Conservation (phyloP, 352 stramenopile genomes). For the Globisporangium spinosum region DNA sequence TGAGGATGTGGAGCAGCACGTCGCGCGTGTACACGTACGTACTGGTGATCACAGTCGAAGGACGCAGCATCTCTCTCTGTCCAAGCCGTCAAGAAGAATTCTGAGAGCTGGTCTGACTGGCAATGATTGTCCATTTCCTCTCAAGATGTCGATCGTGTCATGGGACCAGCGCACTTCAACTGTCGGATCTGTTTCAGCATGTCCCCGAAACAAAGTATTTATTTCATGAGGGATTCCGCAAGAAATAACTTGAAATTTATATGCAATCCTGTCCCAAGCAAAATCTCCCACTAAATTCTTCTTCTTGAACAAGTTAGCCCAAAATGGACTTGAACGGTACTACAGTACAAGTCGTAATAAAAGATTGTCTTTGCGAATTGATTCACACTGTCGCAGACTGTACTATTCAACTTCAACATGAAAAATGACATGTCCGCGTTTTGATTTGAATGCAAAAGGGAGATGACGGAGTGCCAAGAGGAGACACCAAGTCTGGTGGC, state of each 20-base stretch:
- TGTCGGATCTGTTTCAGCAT: neutral
- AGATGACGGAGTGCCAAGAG: neutral
- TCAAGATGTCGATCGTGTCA: neutral
- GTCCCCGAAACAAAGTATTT: neutral
- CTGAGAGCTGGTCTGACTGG: neutral
- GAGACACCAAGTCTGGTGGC: neutral
- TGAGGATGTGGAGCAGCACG: slow-evolving; percentile 12
- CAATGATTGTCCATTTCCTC: neutral
- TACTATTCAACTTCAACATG: neutral
- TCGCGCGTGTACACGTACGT: slow-evolving; percentile 11
- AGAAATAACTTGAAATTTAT: neutral
- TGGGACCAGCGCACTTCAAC: neutral
- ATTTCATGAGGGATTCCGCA: neutral
- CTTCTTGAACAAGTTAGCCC: neutral
- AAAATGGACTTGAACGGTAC: neutral
- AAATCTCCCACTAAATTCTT: neutral
- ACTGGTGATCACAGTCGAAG: neutral
- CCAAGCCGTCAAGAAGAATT: neutral
- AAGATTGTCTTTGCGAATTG: too few species aligned
- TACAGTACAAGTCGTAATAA: too few species aligned
- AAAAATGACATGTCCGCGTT: neutral
- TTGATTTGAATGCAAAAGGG: neutral
- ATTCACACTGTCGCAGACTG: neutral
- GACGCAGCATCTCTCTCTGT: slow-evolving; percentile 4
- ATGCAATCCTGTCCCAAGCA: neutral